Evolutionary conservation across 148 eudicot genomes (phyloP), one percentile per base, ranked within the genome.

Genomic region (Rhododendron molle): DNA sequence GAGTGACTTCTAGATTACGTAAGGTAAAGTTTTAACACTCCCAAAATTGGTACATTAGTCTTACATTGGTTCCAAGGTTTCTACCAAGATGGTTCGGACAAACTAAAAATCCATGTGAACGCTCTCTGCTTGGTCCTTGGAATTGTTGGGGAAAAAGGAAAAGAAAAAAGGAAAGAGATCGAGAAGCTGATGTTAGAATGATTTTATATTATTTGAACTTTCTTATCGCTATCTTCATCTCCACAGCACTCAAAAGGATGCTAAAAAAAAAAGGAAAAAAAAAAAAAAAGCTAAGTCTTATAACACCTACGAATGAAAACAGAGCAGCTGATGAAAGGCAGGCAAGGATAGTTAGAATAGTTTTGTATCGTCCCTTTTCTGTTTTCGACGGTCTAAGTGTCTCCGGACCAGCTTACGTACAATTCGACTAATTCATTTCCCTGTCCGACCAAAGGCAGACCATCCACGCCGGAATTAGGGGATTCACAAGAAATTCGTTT

Each of bases 141-240:
- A 71, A 71, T 12, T 14, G 36, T 71, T 3, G 2, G 38, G 15
- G 11, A 1, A 1, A 4, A 71, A 71, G n/a, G 32, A 65, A 14
- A 28, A 26, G 14, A 30, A 30, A 14, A 28, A 26, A 71, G 38
- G 15, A 67, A 67, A 67, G 72, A 67, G 32, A 67, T 67, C 72
- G 60, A 16, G 26, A 60, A 67, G 73, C 73, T 71, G 40, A 14
- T 28, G 76, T 32, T 30, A 71, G 20, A 30, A 28, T 13, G 38
- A 14, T 4, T 30, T 20, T 12, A 30, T 40, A 71, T 9, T 26
- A 26, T 26, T 26, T n/a, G 15, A 71, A 32, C 76, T 71, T 71
- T 71, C 38, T 71, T 71, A 71, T 71, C 76, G 38, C 76, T 71
- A 71, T 71, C 76, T 30, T 71, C 76, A 71, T 71, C 76, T 71